A percentile compares a stretch with the other conserved stretches of the same genome.
Conservation (phyloP, 108 stramenopile species). For the Hondaea fermentalgiana region DNA sequence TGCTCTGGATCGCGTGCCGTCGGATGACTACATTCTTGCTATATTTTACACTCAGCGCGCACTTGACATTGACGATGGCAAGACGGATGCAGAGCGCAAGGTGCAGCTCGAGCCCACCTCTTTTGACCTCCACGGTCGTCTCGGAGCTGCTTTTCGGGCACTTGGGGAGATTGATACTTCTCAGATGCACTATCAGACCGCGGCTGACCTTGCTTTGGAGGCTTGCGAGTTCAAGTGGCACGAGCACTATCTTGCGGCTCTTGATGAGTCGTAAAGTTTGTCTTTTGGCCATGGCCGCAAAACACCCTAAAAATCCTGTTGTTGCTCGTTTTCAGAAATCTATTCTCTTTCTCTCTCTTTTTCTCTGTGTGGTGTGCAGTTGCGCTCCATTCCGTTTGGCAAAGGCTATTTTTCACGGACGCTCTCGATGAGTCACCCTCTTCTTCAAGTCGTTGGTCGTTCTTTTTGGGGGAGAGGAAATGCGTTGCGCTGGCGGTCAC, state of each 20-base stretch:
- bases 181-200: neutral
- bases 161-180: neutral
- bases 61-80: neutral
- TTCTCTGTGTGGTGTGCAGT: too few relatives aligned
- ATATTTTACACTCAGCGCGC: neutral
- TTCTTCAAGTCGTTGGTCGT: too few relatives aligned
- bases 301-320: too few relatives aligned
- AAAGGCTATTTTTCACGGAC: too few relatives aligned
- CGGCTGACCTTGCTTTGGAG: neutral
- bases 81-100: neutral
- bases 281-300: too few relatives aligned
- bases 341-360: too few relatives aligned
- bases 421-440: too few relatives aligned
- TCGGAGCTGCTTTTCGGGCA: neutral
- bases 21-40: neutral
- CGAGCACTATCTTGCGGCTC: neutral
- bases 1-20: neutral
- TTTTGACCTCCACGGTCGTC: neutral
- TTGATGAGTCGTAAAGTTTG: neutral
- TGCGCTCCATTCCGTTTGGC: too few relatives aligned
- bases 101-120: neutral
- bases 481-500: too few relatives aligned
- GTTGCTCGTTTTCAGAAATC: too few relatives aligned
- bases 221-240: neutral
- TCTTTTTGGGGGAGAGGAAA: too few relatives aligned